Percentiles rank a stretch among this genome's conserved stretches.
Conservation (phyloP, 108 stramenopile species). For the Nitzschia sp. region DNA sequence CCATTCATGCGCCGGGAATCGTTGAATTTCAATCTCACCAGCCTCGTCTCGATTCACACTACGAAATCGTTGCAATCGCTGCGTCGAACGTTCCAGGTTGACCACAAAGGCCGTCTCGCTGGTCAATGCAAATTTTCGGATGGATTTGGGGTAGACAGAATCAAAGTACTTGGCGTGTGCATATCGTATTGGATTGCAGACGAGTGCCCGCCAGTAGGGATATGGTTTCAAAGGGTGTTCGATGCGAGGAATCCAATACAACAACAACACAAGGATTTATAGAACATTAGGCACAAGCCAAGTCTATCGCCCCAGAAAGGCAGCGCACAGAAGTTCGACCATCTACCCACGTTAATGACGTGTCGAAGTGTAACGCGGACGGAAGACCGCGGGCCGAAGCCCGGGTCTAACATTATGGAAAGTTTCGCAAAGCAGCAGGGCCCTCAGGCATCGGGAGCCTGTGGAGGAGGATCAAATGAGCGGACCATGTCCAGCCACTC, state of each 20-base stretch:
- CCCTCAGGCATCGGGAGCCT: too few relatives aligned
- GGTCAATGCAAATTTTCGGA: background rate
- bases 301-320: too few relatives aligned
- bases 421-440: too few relatives aligned
- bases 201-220: slow-evolving; percentile 7
- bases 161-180: slow-evolving; percentile 5
- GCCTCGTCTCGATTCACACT: background rate
- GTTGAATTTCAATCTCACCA: background rate
- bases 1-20: slow-evolving; percentile 12
- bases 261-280: too few relatives aligned
- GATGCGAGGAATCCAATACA: slow-evolving; percentile 1
- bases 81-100: slow-evolving; percentile 5
- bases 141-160: background rate
- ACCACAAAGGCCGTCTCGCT: slow-evolving; percentile 7
- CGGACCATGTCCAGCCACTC: too few relatives aligned
- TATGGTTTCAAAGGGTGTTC: background rate
- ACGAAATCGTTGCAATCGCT: slow-evolving; percentile 4
- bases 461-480: too few relatives aligned
- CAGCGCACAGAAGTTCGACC: too few relatives aligned
- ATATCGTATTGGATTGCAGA: slow-evolving; percentile 15
- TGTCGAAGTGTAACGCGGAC: too few relatives aligned
- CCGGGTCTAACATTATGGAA: too few relatives aligned
- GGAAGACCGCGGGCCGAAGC: too few relatives aligned
- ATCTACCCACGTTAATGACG: too few relatives aligned
- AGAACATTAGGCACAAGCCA: too few relatives aligned